Evolutionary conservation across 169 alveolate species (phyloP).

Genomic region (Plasmodium gaboni): DNA sequence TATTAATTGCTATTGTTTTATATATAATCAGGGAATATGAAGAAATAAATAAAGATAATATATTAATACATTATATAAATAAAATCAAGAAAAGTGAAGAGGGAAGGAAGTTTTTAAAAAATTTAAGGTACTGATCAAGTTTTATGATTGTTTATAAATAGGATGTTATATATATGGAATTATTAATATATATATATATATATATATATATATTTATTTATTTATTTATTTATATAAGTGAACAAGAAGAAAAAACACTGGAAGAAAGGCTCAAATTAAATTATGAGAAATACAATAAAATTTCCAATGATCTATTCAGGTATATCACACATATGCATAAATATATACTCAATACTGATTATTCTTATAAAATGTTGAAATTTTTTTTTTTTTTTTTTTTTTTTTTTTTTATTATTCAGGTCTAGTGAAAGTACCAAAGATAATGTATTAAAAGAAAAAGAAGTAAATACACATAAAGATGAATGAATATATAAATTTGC

Average conservation of each 20-base stretch:
- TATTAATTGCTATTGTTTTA: neutral
- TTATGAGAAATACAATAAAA: constrained; percentile 32
- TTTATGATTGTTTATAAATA: neutral
- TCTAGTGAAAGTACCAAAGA: neutral
- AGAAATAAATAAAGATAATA: constrained; percentile 45
- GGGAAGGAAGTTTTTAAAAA: constrained; percentile 31
- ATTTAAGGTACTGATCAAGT: constrained; percentile 14
- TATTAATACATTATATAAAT: constrained; percentile 26
- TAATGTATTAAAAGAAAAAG: neutral
- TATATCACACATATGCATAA: neutral
- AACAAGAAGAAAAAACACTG: constrained; percentile 20
- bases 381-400: neutral
- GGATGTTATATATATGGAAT: too few relatives aligned
- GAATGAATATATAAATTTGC: neutral
- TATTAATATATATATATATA: neutral
- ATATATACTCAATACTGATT: neutral
- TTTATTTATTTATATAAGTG: constrained; percentile 11
- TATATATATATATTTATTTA: neutral
- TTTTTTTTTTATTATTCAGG: neutral
- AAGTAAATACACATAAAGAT: neutral
- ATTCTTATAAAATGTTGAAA: neutral
- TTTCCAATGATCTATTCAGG: constrained; percentile 30
- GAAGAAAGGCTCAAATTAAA: constrained; percentile 68
- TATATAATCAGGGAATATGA: constrained; percentile 7
- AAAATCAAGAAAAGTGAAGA: constrained; percentile 22